Base-by-base conservation (phyloP, 2,329 filamentous ascomycete species). In the Claviceps paspali region DNA sequence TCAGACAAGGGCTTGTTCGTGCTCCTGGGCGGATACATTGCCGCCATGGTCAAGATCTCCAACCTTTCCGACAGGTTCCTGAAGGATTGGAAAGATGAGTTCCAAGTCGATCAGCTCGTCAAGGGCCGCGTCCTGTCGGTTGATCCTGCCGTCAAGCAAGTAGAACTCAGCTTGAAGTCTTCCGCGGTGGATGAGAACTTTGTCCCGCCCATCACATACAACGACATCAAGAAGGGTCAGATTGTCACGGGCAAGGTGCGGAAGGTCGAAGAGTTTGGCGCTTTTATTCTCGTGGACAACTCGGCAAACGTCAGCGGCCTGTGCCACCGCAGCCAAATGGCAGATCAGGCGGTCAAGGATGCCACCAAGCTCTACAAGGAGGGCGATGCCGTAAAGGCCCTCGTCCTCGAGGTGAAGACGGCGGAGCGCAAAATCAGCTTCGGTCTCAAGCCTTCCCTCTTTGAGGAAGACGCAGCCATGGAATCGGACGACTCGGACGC, bases 21-120 rank as follows among this genome's bases (percentile, higher is more conserved):
- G 33, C 71, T 79, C 19, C 67, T 98, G 3, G 86, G 87, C 30
- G 82, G 83, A 14, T 76, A 80, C 44, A 69, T 94, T 14, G 82
- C 82, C 35, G 87, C 79, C 1, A 80, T 87, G 50, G 82, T 94
- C 33, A 80, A 83, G 47, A 79, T 96, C 37, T 75, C 81, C 8
- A 87, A 96, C 54, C 68, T 98, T 11, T 94, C 87, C 0, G 91
- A 98, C 54, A 72, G 75, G 6, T 98, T 79, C 55, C 63, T 98
- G 49, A 96, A 96, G 59, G 84, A 96, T 43, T 98, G 91, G 91
- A 92, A 94, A 62, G 75, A 82, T 26, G 67, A 79, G 31, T 95
- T 88, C 61, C 78, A 91, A 49, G 64, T 88, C 33, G 85, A 93
- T 50, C 86, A 96, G 58, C 68, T 98, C 5, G 85, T 98, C 38